These are phyloP conservation scores for Phialophora expanda DNA, from an alignment of 2,329 filamentous ascomycete genomes.

Conservation along the genomic window DNA sequence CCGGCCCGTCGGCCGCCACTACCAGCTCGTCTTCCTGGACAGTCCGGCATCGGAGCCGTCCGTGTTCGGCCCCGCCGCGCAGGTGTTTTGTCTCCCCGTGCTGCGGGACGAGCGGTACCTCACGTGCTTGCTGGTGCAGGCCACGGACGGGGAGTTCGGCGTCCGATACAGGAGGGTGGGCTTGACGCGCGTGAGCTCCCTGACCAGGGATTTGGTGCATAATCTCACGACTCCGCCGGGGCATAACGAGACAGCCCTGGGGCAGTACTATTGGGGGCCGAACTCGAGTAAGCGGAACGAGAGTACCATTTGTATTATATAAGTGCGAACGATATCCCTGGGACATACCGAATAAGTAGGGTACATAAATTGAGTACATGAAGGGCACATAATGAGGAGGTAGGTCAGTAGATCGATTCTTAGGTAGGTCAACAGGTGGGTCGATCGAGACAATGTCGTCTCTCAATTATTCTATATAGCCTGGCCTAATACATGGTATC, in stretches of 20 bases:
- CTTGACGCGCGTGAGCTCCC: slow-evolving; percentile 8
- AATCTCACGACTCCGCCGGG: slow-evolving; percentile 12
- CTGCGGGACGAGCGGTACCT: slow-evolving; percentile 7
- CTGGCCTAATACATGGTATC: too few relatives aligned
- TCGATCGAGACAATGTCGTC: too few relatives aligned
- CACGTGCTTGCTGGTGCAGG: slow-evolving; percentile 20
- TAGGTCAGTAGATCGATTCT: too few relatives aligned
- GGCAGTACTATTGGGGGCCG: slow-evolving; percentile 17
- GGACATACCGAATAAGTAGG: background rate
- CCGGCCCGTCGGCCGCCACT: slow-evolving; percentile 7
- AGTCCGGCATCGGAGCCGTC: slow-evolving; percentile 22
- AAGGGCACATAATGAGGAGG: too few relatives aligned
- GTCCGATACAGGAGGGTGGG: slow-evolving; percentile 19
- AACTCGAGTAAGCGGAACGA: slow-evolving; percentile 14
- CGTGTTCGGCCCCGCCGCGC: slow-evolving; percentile 18
- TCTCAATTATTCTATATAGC: too few relatives aligned
- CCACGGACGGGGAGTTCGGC: slow-evolving; percentile 23
- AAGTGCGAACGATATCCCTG: background rate
- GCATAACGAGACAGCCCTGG: slow-evolving; percentile 5
- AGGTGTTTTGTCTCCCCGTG: slow-evolving; percentile 22
- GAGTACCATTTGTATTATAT: slow-evolving; percentile 26
- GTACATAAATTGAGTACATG: too few relatives aligned
- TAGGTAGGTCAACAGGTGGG: too few relatives aligned
- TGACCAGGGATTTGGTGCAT: slow-evolving; percentile 7
- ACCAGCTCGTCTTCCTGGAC: slow-evolving; percentile 20